Conservation (phyloP, 106 monocot species). For the Acorus gramineus region DNA sequence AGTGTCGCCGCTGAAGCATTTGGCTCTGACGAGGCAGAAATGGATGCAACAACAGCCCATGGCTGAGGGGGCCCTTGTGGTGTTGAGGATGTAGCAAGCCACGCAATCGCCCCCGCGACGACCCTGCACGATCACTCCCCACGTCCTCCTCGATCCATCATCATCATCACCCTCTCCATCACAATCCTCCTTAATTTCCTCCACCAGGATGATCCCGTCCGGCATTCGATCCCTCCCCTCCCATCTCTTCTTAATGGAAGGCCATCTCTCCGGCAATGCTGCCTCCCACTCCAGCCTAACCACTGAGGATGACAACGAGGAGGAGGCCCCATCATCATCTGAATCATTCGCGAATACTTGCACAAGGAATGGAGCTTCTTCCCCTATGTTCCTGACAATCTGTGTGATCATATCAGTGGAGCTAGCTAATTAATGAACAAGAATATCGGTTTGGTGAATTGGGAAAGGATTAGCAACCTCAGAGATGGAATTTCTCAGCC, state of each 20-base stretch:
- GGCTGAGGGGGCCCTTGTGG: constrained; percentile 45
- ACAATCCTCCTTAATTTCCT: constrained; percentile 29
- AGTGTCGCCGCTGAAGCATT: constrained; percentile 54
- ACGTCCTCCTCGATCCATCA: constrained; percentile 10
- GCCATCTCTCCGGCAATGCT: constrained; percentile 46
- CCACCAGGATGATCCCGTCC: constrained; percentile 69
- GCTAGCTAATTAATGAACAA: background rate
- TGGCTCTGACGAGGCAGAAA: constrained; percentile 60
- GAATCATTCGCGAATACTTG: constrained; percentile 29
- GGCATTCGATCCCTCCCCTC: constrained; percentile 10
- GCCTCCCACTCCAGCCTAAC: constrained; percentile 45
- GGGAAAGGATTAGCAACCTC: constrained; percentile 22
- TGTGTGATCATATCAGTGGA: constrained; percentile 8
- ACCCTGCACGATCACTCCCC: constrained; percentile 72
- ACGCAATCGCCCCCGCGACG: constrained; percentile 39
- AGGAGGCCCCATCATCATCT: background rate
- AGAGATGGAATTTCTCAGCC: constrained; percentile 43
- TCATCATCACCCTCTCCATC: constrained; percentile 2
- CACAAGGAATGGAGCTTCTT: constrained; percentile 47
- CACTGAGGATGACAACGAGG: background rate
- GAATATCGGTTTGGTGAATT: too few species aligned
- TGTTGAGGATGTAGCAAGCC: constrained; percentile 67
- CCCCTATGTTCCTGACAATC: constrained; percentile 63
- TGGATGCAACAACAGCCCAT: constrained; percentile 65
- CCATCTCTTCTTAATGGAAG: constrained; percentile 40